Percentiles rank a stretch among this genome's conserved stretches.
Evolutionary conservation across 768 basidiomycete species (phyloP).

Genomic region (Auricularia heimuer): DNA sequence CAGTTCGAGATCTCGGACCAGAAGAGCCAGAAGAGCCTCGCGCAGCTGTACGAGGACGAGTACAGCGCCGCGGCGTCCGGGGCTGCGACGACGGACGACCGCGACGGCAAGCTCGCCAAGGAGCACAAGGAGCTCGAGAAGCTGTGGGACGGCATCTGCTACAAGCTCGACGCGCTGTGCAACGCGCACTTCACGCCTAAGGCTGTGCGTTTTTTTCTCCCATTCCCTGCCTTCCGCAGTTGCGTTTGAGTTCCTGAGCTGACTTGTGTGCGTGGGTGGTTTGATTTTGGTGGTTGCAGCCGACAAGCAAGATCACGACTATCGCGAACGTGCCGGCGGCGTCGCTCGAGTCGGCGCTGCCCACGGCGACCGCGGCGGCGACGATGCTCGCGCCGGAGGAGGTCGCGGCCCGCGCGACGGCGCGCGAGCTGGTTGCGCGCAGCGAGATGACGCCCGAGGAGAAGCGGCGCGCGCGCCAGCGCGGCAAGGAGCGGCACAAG

Average conservation of each 20-base stretch:
- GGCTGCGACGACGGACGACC: constrained; percentile 50
- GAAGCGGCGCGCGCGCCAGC: constrained; percentile 53
- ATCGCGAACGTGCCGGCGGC: constrained; percentile 74
- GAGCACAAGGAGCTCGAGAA: constrained; percentile 83
- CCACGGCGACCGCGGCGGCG: constrained; percentile 62
- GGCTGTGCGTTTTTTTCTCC: no score
- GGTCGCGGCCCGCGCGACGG: constrained; percentile 50
- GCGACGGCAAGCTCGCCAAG: constrained; percentile 79
- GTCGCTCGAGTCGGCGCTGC: constrained; percentile 82
- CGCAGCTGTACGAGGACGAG: constrained; percentile 93
- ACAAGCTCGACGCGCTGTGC: constrained; percentile 85
- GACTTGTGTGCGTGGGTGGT: no score
- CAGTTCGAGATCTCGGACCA: constrained; percentile 86
- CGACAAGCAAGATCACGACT: constrained; percentile 79
- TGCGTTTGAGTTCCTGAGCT: no score
- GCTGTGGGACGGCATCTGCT: constrained; percentile 76
- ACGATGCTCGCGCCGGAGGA: constrained; percentile 93
- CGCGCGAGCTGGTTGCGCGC: constrained; percentile 47
- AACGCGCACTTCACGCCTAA: constrained; percentile 96
- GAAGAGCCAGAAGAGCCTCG: constrained; percentile 80
- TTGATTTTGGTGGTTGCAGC: no score
- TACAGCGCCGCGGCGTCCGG: constrained; percentile 61
- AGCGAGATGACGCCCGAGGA: constrained; percentile 80
- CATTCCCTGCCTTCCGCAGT: no score
- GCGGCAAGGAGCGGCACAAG: constrained; percentile 39